Conservation (phyloP, 139 green algal species). For the Coelastrella sp. region DNA sequence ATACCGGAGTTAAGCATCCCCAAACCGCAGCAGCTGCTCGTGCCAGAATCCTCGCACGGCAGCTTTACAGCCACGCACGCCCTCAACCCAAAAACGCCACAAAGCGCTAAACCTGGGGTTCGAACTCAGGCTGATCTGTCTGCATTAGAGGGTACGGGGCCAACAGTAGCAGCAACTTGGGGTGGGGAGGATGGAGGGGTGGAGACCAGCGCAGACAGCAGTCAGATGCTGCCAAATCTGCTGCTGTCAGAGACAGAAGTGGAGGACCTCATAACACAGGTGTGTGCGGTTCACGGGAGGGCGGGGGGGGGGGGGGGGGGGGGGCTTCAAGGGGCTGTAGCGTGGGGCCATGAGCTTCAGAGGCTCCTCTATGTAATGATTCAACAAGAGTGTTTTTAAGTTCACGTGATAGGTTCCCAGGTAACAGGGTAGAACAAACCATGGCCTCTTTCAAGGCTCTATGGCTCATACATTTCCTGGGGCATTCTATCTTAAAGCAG, state of each 20-base stretch:
- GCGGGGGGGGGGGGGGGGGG: no score
- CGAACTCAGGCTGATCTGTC: conserved; percentile 10
- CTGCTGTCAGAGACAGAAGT: conserved; percentile 13
- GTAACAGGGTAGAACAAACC: no score
- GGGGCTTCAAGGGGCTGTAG: not conserved
- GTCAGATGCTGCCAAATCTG: conserved; percentile 7
- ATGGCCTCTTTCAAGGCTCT: no score
- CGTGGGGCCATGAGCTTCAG: no score
- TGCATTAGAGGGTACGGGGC: not conserved
- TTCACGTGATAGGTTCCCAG: no score
- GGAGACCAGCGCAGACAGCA: not conserved
- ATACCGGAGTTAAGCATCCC: no score
- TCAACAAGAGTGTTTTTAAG: no score
- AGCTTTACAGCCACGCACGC: not conserved
- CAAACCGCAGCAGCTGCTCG: not conserved
- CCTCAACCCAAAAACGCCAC: not conserved
- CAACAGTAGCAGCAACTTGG: not conserved
- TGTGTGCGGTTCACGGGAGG: not conserved
- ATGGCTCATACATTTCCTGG: no score
- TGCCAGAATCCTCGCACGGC: not conserved
- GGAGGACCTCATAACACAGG: not conserved
- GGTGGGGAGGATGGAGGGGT: not conserved
- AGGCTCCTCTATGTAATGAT: no score
- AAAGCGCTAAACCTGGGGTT: not conserved
- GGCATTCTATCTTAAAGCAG: no score